phyloP scores from a whole-genome alignment of 495 filamentous ascomycete species.

The Penicillium cosmopolitanum region DNA sequence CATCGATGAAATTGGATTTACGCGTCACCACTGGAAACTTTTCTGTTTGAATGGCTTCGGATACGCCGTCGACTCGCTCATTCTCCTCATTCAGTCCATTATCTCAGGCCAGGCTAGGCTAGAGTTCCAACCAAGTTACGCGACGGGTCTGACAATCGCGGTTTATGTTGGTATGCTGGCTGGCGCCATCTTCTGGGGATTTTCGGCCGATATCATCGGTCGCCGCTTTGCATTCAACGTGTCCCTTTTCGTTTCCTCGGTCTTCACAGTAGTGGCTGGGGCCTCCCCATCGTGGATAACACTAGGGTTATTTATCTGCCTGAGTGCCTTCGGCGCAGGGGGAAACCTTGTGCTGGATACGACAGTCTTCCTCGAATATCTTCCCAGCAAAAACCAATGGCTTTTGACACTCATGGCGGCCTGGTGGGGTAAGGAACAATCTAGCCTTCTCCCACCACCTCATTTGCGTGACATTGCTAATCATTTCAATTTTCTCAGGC shows the following conservation, averaged over 20 bases:
- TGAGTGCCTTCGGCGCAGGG: constrained; percentile 57
- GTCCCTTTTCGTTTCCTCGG: constrained; percentile 49
- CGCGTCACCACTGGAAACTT: constrained; percentile 68
- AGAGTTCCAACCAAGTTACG: constrained; percentile 58
- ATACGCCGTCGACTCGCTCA: constrained; percentile 70
- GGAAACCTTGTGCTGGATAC: constrained; percentile 74
- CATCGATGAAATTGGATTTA: constrained; percentile 76
- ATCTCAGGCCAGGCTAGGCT: constrained; percentile 54
- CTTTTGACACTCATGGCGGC: constrained; percentile 52
- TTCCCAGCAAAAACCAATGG: constrained; percentile 50
- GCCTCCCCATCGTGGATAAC: constrained; percentile 52
- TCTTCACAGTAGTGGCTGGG: constrained; percentile 56
- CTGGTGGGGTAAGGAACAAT: constrained; percentile 48
- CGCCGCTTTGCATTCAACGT: constrained; percentile 57
- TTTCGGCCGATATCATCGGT: constrained; percentile 57
- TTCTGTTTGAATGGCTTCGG: constrained; percentile 71
- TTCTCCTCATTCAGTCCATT: constrained; percentile 69
- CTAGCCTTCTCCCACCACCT: not conserved
- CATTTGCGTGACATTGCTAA: not conserved
- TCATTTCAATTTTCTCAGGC: constrained; percentile 7
- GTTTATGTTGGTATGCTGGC: constrained; percentile 58
- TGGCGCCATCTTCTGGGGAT: constrained; percentile 59
- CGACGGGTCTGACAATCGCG: constrained; percentile 62
- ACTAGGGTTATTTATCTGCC: constrained; percentile 49
- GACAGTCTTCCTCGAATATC: constrained; percentile 59